A percentile compares a stretch with the other conserved stretches of the same genome.
phyloP scores from a whole-genome alignment of 192 early-diverging fungal species.

The Mortierella alpina region DNA sequence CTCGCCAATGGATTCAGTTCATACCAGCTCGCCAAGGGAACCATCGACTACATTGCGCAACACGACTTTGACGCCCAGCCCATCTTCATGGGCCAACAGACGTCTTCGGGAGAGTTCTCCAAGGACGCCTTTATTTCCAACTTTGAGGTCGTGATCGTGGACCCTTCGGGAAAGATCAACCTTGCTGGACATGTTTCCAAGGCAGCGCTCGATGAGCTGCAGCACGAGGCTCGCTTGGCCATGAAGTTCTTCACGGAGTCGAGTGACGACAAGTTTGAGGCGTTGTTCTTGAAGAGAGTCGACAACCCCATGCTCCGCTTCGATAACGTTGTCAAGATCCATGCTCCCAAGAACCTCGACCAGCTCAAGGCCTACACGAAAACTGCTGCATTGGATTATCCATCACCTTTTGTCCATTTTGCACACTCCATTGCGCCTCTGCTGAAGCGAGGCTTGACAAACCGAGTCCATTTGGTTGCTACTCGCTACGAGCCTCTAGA shows the following conservation, averaged over 20 bases:
- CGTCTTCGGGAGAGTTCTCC: constrained; percentile 69
- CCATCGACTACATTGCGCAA: constrained; percentile 84
- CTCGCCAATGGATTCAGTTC: constrained; percentile 79
- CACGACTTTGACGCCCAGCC: constrained; percentile 74
- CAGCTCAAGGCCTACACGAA: constrained; percentile 39
- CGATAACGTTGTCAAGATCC: constrained; percentile 74
- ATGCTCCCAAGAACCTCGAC: constrained; percentile 37
- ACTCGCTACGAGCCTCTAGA: constrained; percentile 47
- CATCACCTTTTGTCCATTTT: constrained; percentile 59
- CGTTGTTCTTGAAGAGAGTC: constrained; percentile 80
- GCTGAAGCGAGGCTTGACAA: constrained; percentile 60
- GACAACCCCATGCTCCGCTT: constrained; percentile 71
- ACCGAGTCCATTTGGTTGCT: constrained; percentile 59
- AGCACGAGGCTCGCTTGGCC: constrained; percentile 77
- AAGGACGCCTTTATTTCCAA: constrained; percentile 65
- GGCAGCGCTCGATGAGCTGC: constrained; percentile 74
- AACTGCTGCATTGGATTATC: constrained; percentile 54
- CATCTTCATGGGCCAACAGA: constrained; percentile 76
- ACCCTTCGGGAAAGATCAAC: constrained; percentile 87
- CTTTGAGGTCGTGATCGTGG: constrained; percentile 87
- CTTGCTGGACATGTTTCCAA: constrained; percentile 76
- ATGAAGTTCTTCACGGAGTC: constrained; percentile 73
- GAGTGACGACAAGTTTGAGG: constrained; percentile 76
- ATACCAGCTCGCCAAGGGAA: constrained; percentile 88
- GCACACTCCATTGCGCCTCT: constrained; percentile 57